Conservation (phyloP, 2,329 filamentous ascomycete genomes). For the Cladobotryum protrusum region DNA sequence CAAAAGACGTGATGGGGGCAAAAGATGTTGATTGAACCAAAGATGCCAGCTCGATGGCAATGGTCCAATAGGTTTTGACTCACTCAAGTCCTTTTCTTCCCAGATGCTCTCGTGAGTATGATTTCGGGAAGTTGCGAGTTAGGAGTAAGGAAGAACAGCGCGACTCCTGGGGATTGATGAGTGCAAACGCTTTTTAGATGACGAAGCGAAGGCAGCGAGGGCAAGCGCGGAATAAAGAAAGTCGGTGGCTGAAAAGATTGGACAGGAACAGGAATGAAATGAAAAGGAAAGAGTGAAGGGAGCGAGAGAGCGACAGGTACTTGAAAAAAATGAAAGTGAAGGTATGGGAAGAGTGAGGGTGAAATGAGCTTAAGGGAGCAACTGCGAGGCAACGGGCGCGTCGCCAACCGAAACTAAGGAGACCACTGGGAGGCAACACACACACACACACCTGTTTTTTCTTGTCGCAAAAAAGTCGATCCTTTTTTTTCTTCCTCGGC, state of each 20-base stretch:
- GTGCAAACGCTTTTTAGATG: not conserved
- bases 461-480: slow-evolving; percentile 7
- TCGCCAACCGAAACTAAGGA: slow-evolving; percentile 9
- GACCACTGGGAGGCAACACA: slow-evolving; percentile 2
- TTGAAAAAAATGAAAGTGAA: not conserved
- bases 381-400: slow-evolving; percentile 8
- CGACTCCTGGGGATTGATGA: not conserved
- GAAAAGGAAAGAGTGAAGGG: not conserved
- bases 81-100: not conserved
- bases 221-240: not conserved
- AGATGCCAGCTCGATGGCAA: not conserved
- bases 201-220: slow-evolving; percentile 4
- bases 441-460: not conserved
- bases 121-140: not conserved
- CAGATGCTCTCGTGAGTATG: not conserved
- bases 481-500: slow-evolving; percentile 17
- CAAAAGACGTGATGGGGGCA: slow-evolving; percentile 17
- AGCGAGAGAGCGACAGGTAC: not conserved
- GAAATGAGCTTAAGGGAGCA: slow-evolving; percentile 11
- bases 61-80: not conserved
- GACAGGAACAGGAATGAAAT: not conserved
- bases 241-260: not conserved
- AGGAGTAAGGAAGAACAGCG: not conserved
- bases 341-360: not conserved
- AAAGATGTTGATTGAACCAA: slow-evolving; percentile 18